Evolutionary conservation across 2,329 filamentous ascomycete genomes (phyloP), one percentile per base, ranked within the genome.

Genomic region (Cladophialophora psammophila): DNA sequence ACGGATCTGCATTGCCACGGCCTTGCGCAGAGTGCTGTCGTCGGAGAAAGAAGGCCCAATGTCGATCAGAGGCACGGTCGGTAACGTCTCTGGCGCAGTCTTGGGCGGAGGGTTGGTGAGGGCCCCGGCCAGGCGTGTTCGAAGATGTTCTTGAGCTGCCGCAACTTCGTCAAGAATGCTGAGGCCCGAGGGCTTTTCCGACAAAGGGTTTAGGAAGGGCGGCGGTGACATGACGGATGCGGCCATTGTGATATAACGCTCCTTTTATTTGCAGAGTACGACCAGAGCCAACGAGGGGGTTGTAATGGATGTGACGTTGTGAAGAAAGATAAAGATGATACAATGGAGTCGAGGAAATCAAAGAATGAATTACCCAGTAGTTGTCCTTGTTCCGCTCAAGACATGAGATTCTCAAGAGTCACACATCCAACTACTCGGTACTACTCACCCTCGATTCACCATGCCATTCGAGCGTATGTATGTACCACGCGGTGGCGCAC

Each of bases 1-100:
- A 9, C 81, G 77, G 42, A 84, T 77, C 59, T 81, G 76, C 0
- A 69, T 63, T 2, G 81, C 80, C 1, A 73, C 66, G 13, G 66
- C 42, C 18, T 68, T 55, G 5, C 62, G 58, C 9, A 61, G 63
- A 20, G 50, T 56, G 9, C 64, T 40, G 18, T 40, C 61, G 26
- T 55, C 64, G 26, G 63, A 58, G 60, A 72, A 69, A 1, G 72
- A 73, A 9, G 69, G 54, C 2, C 62, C 63, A 18, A 73, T 69
- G 66, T 73, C 72, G 35, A 73, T 73, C 35, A 73, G 52, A 10
- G 72, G 72, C 4, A 73, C 69, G 0, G 67, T 65, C 2, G 72
- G 72, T 3, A 72, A 64, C 8, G 70, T n/a, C 6, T 63, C 55
- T 2, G 36, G 20, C 3, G 66, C 35, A 10, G 67, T 18, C 12